Base-by-base conservation (phyloP, 768 basidiomycete species). In the Sistotremastrum suecicum region DNA sequence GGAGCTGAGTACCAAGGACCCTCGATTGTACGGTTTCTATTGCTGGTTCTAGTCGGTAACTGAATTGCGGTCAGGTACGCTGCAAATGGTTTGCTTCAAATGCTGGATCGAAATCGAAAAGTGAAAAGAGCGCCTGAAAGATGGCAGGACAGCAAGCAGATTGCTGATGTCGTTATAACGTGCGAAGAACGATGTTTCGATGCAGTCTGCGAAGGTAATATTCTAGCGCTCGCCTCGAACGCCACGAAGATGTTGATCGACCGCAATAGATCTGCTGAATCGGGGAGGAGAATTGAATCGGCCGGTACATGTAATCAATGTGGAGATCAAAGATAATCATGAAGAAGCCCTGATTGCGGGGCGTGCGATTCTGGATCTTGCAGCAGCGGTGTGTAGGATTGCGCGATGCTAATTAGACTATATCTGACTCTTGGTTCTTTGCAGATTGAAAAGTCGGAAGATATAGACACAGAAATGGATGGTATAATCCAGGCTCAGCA, bases 161-260 rank as follows among this genome's bases (percentile, higher is more conserved):
- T 94, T 6, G 88, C 87, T n/a, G 95, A 99, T 59, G 72, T 99
- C 20, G 95, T 99, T 20, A 91, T 99, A 57, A 99, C 95, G 4
- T 99, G 95, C 61, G 95, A 98, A 66, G 95, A 99, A 61, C 78
- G 94, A 44, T 99, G 95, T 62, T 99, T 91, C 61, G 95, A 99
- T 59, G 85, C 90, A 0, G 95, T 99, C 12, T 95, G 92, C 59
- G 95, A 98, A 61, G 95, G 95, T 95, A 55, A 56, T 76, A 60
- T 33, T 50, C 48, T 46, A 43, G 36, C 35, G 39, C 31, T 43
- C 44, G 43, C 38, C 54, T 34, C 45, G 53, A 51, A 54, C 28
- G 36, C 39, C 37, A 40, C 42, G 42, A 32, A n/a, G 20, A 30
- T 36, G 45, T 35, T 32, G 41, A 42, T 31, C 12, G 8, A 36